These are phyloP conservation scores for Fusarium albosuccineum DNA, from an alignment of 2,329 filamentous ascomycete species.

Conservation along the genomic window DNA sequence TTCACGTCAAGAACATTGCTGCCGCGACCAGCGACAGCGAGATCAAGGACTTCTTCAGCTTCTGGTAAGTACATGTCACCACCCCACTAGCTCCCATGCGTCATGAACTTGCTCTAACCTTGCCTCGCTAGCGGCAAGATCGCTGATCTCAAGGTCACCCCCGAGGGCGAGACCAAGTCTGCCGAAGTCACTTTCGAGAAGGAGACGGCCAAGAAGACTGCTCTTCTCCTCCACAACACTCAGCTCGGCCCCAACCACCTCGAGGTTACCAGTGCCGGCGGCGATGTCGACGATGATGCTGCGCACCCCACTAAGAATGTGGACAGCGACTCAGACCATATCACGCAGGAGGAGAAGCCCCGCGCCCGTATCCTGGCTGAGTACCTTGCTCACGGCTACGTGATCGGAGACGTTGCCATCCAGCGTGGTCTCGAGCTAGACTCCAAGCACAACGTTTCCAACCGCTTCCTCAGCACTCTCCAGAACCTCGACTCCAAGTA, in stretches of 20 bases:
- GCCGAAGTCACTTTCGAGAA: slow-evolving; percentile 98
- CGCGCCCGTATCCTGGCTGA: slow-evolving; percentile 93
- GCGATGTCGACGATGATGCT: slow-evolving; percentile 73
- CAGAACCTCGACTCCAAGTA: slow-evolving; percentile 85
- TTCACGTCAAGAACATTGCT: slow-evolving; percentile 92
- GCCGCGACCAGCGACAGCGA: slow-evolving; percentile 87
- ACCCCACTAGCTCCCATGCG: not conserved
- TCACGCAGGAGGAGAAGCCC: slow-evolving; percentile 97
- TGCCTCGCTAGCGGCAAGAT: slow-evolving; percentile 82
- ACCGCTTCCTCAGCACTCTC: slow-evolving; percentile 82
- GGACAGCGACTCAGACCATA: slow-evolving; percentile 74
- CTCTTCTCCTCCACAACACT: slow-evolving; percentile 96
- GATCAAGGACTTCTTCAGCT: slow-evolving; percentile 97
- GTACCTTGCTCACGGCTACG: slow-evolving; percentile 96
- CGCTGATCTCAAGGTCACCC: slow-evolving; percentile 80
- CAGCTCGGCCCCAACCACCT: slow-evolving; percentile 91
- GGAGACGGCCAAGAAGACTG: slow-evolving; percentile 95
- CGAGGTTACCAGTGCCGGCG: slow-evolving; percentile 75
- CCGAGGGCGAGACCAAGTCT: slow-evolving; percentile 77
- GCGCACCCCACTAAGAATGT: slow-evolving; percentile 66
- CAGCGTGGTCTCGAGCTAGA: slow-evolving; percentile 89
- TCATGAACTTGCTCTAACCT: slow-evolving; percentile 33
- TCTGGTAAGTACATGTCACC: slow-evolving; percentile 71
- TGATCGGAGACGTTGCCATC: slow-evolving; percentile 80
- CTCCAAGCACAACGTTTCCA: slow-evolving; percentile 87